Evolutionary conservation across 1,139 yeast genomes (phyloP), one percentile per base, ranked within the genome.

Genomic region (Entelexis sorbosivorans): DNA sequence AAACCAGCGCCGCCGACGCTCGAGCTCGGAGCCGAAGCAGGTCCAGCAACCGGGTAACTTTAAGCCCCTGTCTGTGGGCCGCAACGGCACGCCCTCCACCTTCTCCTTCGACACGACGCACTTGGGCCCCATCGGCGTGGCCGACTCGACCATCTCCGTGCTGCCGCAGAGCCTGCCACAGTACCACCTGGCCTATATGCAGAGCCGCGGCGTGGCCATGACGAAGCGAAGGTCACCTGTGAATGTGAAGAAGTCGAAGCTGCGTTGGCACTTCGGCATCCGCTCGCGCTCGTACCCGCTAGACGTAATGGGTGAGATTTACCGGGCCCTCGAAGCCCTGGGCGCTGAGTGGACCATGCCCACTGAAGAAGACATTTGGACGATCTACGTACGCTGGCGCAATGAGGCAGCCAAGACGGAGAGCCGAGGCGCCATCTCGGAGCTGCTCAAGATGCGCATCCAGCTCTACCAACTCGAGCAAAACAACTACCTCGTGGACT

Each of bases 201-300:
- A 80, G 62, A 85, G 83, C 52, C 58, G 59, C 64, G 63, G 63
- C 24, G 61, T 67, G 2, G 59, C 66, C n/a, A 55, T 63, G 52
- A 59, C 59, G 54, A 65, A 79, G 50, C 78, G 81, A 59, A 77
- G 85, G 47, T 78, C 78, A 51, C 95, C 96, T 1, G 77, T 83
- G 22, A 75, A 85, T 11, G 75, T 83, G 39, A 88, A 88, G 65
- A 87, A 86, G 65, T 84, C 91, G 59, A 91, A 87, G 67, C 87
- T 96, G 10, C 80, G 96, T 68, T 91, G 99, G 99, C 98, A 91
- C 72, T 93, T 93, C 65, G 99, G 99, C 56, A 91, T 91, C 56
- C 75, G 99, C 63, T 87, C 96, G 10, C 76, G 97, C 62, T 87
- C 96, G 1, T 91, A 91, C 64, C 98, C 99, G 35, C 73, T 91